A percentile compares a stretch with the other conserved stretches of the same genome.
phyloP scores from a whole-genome alignment of 2,329 filamentous ascomycete genomes.

The Alternaria ethzedia region DNA sequence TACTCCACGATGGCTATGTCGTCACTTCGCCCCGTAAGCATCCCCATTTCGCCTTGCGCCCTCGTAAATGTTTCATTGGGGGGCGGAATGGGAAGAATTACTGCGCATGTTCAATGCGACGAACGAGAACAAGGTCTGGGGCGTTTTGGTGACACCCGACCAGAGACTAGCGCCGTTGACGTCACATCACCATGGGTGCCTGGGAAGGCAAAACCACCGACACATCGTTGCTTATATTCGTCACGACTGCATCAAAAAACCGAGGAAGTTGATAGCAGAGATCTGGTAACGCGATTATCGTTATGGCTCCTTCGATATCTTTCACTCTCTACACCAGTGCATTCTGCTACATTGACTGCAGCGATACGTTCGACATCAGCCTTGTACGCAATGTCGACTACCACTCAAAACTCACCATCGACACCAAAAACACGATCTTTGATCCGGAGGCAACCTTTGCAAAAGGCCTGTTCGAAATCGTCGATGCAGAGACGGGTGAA shows the following conservation, averaged over 20 bases:
- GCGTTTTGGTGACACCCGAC: not conserved
- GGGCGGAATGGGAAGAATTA: not conserved
- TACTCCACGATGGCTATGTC: not conserved
- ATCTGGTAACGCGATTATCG: not conserved
- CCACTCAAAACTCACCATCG: not conserved
- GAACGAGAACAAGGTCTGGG: not conserved
- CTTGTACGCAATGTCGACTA: not conserved
- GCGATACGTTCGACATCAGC: not conserved
- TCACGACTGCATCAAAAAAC: fast-evolving
- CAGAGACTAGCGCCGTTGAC: not conserved
- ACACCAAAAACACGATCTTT: not conserved
- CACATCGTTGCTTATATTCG: not conserved
- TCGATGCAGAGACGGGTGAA: not conserved
- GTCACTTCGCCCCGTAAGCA: not conserved
- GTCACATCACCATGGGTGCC: not conserved
- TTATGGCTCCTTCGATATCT: not conserved
- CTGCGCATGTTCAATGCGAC: not conserved
- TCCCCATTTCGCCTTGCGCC: not conserved
- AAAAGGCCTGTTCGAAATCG: not conserved
- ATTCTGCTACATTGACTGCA: not conserved
- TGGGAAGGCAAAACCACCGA: not conserved
- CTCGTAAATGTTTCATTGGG: not conserved
- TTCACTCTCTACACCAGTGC: not conserved
- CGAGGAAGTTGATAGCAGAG: not conserved
- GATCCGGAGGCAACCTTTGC: not conserved